These are phyloP conservation scores for Chloropicon primus DNA, from an alignment of 139 green algal species.

Conservation along the genomic window DNA sequence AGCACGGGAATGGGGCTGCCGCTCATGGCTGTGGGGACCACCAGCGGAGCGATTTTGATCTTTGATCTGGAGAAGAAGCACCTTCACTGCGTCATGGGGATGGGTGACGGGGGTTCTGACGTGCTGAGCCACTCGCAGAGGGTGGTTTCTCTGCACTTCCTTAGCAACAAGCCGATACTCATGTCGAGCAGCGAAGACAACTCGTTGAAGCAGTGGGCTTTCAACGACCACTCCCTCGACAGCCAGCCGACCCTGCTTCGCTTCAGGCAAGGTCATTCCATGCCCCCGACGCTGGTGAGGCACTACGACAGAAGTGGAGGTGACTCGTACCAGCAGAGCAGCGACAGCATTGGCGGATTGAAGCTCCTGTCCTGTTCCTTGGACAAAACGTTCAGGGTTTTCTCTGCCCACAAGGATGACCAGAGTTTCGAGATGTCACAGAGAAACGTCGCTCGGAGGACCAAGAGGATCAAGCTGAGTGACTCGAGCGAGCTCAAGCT, in stretches of 20 bases:
- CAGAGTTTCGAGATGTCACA: conserved; percentile 89
- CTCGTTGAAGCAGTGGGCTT: conserved; percentile 89
- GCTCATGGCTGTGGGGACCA: conserved; percentile 61
- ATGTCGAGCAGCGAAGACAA: conserved; percentile 79
- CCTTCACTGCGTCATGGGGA: conserved; percentile 52
- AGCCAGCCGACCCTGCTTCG: conserved; percentile 56
- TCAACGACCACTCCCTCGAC: conserved; percentile 47
- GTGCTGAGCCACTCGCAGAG: conserved; percentile 13
- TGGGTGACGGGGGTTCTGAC: conserved; percentile 56
- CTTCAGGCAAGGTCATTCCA: conserved; percentile 75
- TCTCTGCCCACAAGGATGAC: conserved; percentile 79
- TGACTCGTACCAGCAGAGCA: not conserved
- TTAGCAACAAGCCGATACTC: conserved; percentile 65
- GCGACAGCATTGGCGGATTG: not conserved
- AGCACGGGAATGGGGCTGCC: conserved; percentile 44
- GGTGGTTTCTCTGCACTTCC: conserved; percentile 37
- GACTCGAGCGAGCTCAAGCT: conserved; percentile 75
- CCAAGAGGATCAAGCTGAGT: conserved; percentile 53
- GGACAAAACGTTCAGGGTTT: conserved; percentile 81
- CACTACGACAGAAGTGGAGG: conserved; percentile 41
- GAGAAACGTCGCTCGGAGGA: conserved; percentile 39
- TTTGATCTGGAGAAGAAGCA: conserved; percentile 79
- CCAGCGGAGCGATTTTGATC: conserved; percentile 60
- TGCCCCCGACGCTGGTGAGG: conserved; percentile 54
- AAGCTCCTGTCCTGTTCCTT: conserved; percentile 51